Percentiles rank a stretch among this genome's conserved stretches.
Conservation (phyloP, 1,139 yeast species). For the Groenewaldozyma auringiensis region DNA sequence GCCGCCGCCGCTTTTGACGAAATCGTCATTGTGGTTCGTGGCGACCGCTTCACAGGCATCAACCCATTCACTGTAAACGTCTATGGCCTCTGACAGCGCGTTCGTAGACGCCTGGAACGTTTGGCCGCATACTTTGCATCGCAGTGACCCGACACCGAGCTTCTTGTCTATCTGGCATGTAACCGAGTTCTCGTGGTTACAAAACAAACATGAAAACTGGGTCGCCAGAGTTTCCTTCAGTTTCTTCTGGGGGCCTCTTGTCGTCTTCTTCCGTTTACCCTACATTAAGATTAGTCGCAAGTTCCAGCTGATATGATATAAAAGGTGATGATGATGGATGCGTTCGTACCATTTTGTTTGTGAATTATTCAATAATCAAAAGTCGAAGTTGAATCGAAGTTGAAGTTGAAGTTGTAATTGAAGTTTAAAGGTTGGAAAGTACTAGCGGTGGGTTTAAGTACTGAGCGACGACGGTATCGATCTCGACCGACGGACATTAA, state of each 20-base stretch:
- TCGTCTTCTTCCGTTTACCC: constrained; percentile 92
- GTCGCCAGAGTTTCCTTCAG: constrained; percentile 76
- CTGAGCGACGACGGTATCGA: too few relatives aligned
- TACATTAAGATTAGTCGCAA: constrained; percentile 11
- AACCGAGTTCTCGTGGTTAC: constrained; percentile 93
- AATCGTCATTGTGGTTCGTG: neutral
- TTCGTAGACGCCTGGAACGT: constrained; percentile 85
- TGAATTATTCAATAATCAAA: too few relatives aligned
- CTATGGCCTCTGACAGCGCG: constrained; percentile 75
- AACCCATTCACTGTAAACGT: constrained; percentile 95
- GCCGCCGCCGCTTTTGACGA: neutral
- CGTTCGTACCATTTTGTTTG: too few relatives aligned
- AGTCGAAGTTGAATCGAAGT: too few relatives aligned
- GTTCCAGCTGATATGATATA: too few relatives aligned
- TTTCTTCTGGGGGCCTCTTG: constrained; percentile 74
- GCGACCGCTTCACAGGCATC: constrained; percentile 93
- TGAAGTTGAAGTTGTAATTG: too few relatives aligned
- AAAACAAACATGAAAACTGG: constrained; percentile 83
- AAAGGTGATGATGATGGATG: too few relatives aligned
- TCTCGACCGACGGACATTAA: too few relatives aligned
- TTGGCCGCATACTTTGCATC: constrained; percentile 93
- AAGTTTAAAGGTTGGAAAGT: too few relatives aligned
- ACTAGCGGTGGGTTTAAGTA: too few relatives aligned
- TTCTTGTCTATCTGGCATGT: constrained; percentile 84
- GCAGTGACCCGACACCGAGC: constrained; percentile 73